A percentile compares a stretch with the other conserved stretches of the same genome.
These are phyloP conservation scores for Pseudopyricularia javanii DNA, from an alignment of 2,329 filamentous ascomycete species.

Conservation along the genomic window DNA sequence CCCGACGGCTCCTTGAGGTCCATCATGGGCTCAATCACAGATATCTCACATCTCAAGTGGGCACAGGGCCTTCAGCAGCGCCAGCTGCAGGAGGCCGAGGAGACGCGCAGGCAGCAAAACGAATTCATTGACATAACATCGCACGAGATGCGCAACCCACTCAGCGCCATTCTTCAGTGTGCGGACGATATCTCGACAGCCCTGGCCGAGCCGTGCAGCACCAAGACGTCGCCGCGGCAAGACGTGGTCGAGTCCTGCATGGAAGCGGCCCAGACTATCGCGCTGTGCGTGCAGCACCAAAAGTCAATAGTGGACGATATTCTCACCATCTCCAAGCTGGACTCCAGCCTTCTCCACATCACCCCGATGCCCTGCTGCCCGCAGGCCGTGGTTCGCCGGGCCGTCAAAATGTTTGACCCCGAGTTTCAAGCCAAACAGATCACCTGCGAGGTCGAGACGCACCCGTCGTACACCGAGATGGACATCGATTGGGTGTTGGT, in stretches of 20 bases:
- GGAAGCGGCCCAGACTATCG: slow-evolving; percentile 44
- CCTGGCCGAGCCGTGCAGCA: slow-evolving; percentile 10
- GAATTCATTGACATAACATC: slow-evolving; percentile 40
- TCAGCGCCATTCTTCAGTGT: slow-evolving; percentile 43
- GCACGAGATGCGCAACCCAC: slow-evolving; percentile 40
- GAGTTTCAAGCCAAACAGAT: slow-evolving; percentile 44
- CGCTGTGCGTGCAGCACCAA: slow-evolving; percentile 43
- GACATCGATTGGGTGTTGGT: slow-evolving; percentile 41
- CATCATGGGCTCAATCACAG: slow-evolving; percentile 27
- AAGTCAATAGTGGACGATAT: slow-evolving; percentile 38
- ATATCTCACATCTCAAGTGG: slow-evolving; percentile 31
- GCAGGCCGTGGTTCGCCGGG: slow-evolving; percentile 35
- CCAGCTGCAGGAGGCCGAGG: slow-evolving; percentile 22
- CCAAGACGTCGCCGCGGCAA: slow-evolving; percentile 9
- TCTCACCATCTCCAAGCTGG: slow-evolving; percentile 36
- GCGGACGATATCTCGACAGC: slow-evolving; percentile 35
- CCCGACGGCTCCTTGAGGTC: slow-evolving; percentile 20
- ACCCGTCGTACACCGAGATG: slow-evolving; percentile 33
- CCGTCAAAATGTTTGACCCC: slow-evolving; percentile 46
- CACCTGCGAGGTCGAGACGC: slow-evolving; percentile 33
- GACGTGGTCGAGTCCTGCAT: slow-evolving; percentile 32
- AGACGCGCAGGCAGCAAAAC: slow-evolving; percentile 35
- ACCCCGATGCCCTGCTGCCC: slow-evolving; percentile 41
- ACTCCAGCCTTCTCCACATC: slow-evolving; percentile 41
- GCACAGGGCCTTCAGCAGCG: slow-evolving; percentile 23